Base-by-base conservation (phyloP, 306 rosid genomes). In the Prunus kanzakura region DNA sequence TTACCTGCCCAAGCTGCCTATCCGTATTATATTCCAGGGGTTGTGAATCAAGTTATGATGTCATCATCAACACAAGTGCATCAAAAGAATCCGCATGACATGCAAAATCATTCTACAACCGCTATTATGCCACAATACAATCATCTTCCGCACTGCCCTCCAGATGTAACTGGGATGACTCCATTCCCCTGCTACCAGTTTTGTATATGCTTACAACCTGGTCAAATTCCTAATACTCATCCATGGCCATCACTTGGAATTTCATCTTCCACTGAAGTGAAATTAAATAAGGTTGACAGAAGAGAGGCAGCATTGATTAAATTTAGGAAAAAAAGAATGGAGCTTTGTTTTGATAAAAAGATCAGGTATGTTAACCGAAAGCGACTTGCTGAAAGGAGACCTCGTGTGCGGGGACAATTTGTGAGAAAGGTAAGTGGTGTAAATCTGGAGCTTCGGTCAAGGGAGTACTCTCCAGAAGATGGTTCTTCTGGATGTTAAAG, bases 251-350 rank as follows among this genome's bases (percentile, higher is more conserved):
- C 89, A 4, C 82, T 86, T 58, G 98, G 93, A 82, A 84, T 73
- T 77, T 81, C 96, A 63, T 72, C 85, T 65, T 76, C 93, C 45
- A 72, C 83, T 6, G 99, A 96, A 77, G 87, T 82, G 75, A 86
- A 83, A 43, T 22, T 81, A 41, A 88, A 82, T 57, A 92, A 89
- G 81, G 91, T 86, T 45, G 97, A 96, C 74, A 87, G 98, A 83
- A 96, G 99, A 87, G 99, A 93, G 86, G 99, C 98, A 58, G 98
- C 99, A 22, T 74, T 96, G 84, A 87, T 92, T 76, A 96, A 96
- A 82, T 96, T 96, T 78, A 87, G 96, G 85, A 98, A 92, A 82
- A 96, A 96, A 84, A 89, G 99, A 79, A 92, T 91, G 84, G 98
- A 96, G 51, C 91, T 98, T 1, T 92, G 98, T 79, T 96, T 96